Percentiles rank a stretch among this genome's conserved stretches.
Evolutionary conservation across 768 basidiomycete species (phyloP).

Genomic region (Hericium coralloides): DNA sequence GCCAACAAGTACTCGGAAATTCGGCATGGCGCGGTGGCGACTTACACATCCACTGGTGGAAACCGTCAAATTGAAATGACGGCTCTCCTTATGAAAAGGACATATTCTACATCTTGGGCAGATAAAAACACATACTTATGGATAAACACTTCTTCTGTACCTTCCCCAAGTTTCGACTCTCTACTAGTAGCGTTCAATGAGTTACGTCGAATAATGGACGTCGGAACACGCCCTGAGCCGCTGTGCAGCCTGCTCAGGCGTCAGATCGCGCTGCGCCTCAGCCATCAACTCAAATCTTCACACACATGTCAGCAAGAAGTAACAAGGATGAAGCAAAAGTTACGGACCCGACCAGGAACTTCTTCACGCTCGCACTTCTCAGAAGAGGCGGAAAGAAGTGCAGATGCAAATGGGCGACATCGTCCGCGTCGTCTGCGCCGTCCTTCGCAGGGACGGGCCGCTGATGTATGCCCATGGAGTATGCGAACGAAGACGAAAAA

Average conservation of each 20-base stretch:
- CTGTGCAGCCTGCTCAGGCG: constrained; percentile 78
- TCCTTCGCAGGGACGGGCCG: constrained; percentile 44
- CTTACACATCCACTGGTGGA: too few species aligned
- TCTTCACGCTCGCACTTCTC: constrained; percentile 72
- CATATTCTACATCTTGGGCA: too few species aligned
- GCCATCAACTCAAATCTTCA: constrained; percentile 82
- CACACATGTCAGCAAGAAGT: background rate
- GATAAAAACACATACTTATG: too few species aligned
- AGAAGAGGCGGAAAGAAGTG: constrained; percentile 84
- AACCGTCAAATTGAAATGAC: too few species aligned
- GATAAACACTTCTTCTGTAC: too few species aligned
- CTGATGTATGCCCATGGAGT: constrained; percentile 94
- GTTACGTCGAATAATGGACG: constrained; percentile 45
- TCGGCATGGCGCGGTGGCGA: too few species aligned
- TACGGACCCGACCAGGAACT: constrained; percentile 83
- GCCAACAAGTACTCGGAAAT: too few species aligned
- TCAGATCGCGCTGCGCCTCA: constrained; percentile 84
- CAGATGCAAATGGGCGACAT: constrained; percentile 74
- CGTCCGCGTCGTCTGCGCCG: background rate
- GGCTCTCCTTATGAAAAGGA: too few species aligned
- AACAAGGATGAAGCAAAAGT: background rate
- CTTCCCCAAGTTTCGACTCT: too few species aligned
- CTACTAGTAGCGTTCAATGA: too few species aligned
- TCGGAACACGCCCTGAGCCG: constrained; percentile 46
- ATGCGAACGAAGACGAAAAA: constrained; percentile 82